Conservation (phyloP, 257 asterid genomes). For the Solanum habrochaites region DNA sequence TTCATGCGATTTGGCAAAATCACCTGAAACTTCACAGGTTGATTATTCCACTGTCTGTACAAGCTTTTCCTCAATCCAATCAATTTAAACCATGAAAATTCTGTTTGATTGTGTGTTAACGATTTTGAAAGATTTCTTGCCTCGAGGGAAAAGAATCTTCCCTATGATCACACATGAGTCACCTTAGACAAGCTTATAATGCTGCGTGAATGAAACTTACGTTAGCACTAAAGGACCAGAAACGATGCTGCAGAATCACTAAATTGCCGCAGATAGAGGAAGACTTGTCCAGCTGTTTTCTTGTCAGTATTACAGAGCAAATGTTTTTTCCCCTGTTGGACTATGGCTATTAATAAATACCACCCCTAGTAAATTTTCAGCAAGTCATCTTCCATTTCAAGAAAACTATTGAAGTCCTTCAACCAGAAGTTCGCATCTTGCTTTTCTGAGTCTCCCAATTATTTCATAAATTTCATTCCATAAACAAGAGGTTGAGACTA, state of each 20-base stretch:
- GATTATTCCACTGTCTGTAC: background rate
- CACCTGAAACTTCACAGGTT: background rate
- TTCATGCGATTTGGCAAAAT: background rate
- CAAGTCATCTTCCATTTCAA: background rate
- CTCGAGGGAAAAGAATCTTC: background rate
- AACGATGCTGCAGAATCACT: background rate
- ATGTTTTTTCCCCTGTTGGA: background rate
- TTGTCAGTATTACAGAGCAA: background rate
- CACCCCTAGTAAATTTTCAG: background rate
- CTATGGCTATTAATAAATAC: background rate
- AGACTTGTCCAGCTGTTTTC: background rate
- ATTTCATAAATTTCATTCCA: background rate
- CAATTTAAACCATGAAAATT: background rate
- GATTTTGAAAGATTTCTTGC: background rate
- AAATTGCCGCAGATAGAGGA: background rate
- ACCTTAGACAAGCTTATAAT: background rate
- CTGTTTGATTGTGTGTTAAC: background rate
- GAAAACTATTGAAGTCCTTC: background rate
- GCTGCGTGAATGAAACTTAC: background rate
- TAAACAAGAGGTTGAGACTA: constrained; percentile 3
- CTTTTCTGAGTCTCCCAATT: background rate
- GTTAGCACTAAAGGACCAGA: background rate
- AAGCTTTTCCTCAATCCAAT: background rate
- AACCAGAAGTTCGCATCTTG: background rate
- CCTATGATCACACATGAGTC: background rate